Evolutionary conservation across 352 stramenopile genomes (phyloP).

Genomic region (Globisporangium cystogenes): DNA sequence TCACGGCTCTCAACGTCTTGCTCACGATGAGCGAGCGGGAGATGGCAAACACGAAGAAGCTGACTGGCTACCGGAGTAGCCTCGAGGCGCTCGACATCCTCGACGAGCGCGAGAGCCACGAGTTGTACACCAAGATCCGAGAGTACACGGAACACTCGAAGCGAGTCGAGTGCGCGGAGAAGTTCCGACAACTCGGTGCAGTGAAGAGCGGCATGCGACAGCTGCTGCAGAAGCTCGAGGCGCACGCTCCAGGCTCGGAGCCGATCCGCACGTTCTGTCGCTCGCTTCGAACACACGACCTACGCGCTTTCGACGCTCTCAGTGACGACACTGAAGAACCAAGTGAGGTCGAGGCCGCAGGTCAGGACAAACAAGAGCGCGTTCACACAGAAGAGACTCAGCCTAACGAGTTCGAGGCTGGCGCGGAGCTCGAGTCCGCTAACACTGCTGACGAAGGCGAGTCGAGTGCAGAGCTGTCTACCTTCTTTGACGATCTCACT

Average conservation of each 20-base stretch:
- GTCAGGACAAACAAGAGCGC: too few relatives aligned
- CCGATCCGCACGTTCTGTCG: slow-evolving; percentile 47
- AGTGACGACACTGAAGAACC: background rate
- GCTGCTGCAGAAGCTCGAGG: slow-evolving; percentile 50
- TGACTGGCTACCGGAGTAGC: slow-evolving; percentile 55
- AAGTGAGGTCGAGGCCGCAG: background rate
- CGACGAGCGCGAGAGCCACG: slow-evolving; percentile 51
- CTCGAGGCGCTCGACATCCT: slow-evolving; percentile 66
- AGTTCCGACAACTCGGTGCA: slow-evolving; percentile 41
- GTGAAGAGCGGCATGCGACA: slow-evolving; percentile 59
- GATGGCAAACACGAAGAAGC: slow-evolving; percentile 42
- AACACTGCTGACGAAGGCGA: background rate
- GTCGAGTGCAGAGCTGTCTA: too few relatives aligned
- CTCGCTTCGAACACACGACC: slow-evolving; percentile 32
- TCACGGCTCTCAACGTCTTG: slow-evolving; percentile 73
- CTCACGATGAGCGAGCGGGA: slow-evolving; percentile 65
- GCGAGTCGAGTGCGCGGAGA: slow-evolving; percentile 26
- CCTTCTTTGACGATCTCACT: background rate
- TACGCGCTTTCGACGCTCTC: slow-evolving; percentile 8
- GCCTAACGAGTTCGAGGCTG: background rate
- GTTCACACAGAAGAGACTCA: too few relatives aligned
- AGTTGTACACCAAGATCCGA: slow-evolving; percentile 29
- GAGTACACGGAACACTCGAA: slow-evolving; percentile 21
- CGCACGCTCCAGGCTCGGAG: slow-evolving; percentile 33
- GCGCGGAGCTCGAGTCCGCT: background rate